phyloP scores from a whole-genome alignment of 257 asterid species.

The Gentiana macrophylla region DNA sequence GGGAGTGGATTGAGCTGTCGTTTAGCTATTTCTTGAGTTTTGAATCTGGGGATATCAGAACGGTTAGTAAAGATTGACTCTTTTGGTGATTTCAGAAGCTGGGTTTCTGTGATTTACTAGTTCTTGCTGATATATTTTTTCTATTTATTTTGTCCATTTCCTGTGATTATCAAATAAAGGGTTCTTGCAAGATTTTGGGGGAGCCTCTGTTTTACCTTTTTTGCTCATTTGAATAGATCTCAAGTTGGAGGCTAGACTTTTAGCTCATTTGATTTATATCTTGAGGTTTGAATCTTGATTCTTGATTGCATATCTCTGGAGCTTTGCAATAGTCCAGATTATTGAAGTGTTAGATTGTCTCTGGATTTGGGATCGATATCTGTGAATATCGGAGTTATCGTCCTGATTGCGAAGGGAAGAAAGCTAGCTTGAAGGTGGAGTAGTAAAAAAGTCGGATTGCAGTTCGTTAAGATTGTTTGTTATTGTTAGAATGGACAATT shows the following conservation, averaged over 20 bases:
- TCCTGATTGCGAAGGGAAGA: background rate
- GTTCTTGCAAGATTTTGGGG: background rate
- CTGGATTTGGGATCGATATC: no score
- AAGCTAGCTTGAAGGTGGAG: slow-evolving; percentile 1
- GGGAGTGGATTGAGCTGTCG: background rate
- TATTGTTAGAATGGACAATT: slow-evolving; percentile 41
- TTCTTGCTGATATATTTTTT: slow-evolving; percentile 2
- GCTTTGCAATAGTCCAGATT: background rate
- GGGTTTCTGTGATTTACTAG: background rate
- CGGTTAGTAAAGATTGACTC: background rate
- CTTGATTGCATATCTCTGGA: background rate
- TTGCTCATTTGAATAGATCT: background rate
- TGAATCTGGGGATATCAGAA: slow-evolving; percentile 4
- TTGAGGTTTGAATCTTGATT: background rate
- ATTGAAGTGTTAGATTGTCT: background rate
- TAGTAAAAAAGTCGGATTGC: no score
- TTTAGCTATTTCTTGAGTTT: background rate
- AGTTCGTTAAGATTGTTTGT: background rate
- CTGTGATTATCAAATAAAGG: background rate
- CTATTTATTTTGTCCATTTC: background rate
- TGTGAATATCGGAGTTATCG: no score
- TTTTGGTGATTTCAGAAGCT: slow-evolving; percentile 2
- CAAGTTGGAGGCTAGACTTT: background rate
- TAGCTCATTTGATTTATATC: background rate
- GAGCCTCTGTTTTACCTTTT: background rate